These are phyloP conservation scores for Colletotrichum sp. DNA, from an alignment of 2,329 filamentous ascomycete species.

Conservation along the genomic window DNA sequence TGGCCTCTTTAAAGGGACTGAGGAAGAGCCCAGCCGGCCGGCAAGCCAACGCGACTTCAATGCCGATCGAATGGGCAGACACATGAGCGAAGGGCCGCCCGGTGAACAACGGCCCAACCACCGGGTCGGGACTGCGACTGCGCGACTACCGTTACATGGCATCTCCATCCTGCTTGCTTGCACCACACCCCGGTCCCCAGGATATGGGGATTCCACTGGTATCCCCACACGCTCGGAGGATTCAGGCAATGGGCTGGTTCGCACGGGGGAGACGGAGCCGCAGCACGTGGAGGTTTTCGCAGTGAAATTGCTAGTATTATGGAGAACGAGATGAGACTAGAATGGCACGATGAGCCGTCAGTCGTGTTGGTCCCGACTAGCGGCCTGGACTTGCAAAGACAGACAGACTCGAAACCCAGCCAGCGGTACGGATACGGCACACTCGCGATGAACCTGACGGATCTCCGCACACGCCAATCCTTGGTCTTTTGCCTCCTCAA, in stretches of 20 bases:
- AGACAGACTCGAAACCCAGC: background rate
- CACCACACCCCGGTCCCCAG: background rate
- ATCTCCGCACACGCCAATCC: background rate
- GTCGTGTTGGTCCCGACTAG: background rate
- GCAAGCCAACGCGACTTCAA: background rate
- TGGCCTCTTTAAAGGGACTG: background rate
- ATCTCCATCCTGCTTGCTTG: background rate
- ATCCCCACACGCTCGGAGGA: constrained; percentile 4
- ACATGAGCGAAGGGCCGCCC: background rate
- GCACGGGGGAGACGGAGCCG: constrained; percentile 14
- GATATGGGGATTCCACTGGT: background rate
- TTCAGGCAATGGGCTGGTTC: background rate
- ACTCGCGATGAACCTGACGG: constrained; percentile 2
- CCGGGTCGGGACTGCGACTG: background rate
- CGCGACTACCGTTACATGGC: constrained; percentile 10
- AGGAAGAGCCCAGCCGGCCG: background rate
- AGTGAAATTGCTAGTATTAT: background rate
- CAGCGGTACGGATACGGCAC: background rate
- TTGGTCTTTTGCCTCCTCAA: background rate
- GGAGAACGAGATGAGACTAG: background rate
- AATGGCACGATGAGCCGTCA: background rate
- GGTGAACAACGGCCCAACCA: background rate
- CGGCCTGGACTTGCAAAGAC: background rate
- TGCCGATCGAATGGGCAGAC: background rate
- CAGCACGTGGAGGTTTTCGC: background rate